Percentiles rank a stretch among this genome's conserved stretches.
phyloP scores from a whole-genome alignment of 192 early-diverging fungal genomes.

The Lobulomyces angularis region DNA sequence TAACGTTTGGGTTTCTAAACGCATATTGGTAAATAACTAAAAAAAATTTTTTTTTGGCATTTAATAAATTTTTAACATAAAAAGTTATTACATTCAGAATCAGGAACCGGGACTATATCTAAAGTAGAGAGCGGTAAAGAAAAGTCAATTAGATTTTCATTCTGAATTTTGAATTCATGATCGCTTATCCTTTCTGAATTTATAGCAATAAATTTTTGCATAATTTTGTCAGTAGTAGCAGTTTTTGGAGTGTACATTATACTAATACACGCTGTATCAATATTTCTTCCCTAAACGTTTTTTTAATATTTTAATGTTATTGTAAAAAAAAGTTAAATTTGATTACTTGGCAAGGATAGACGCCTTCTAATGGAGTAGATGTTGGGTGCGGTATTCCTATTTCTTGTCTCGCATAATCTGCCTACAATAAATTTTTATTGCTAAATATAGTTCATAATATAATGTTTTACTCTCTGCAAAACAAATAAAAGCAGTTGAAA shows the following conservation, averaged over 20 bases:
- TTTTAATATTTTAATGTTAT: no score
- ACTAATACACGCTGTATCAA: neutral
- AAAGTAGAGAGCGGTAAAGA: slow-evolving; percentile 1
- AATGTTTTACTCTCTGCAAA: no score
- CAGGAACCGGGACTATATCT: slow-evolving; percentile 10
- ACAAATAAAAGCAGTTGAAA: slow-evolving; percentile 55
- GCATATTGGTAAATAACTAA: slow-evolving; percentile 52
- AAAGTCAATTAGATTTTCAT: slow-evolving; percentile 17
- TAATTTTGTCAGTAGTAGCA: slow-evolving; percentile 14
- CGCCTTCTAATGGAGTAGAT: slow-evolving; percentile 8
- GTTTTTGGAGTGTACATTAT: slow-evolving; percentile 13
- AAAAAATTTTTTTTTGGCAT: slow-evolving; percentile 10
- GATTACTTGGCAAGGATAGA: slow-evolving; percentile 5
- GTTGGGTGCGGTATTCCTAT: slow-evolving; percentile 16
- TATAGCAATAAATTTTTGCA: slow-evolving; percentile 23
- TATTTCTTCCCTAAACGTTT: neutral
- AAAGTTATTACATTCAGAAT: slow-evolving; percentile 1
- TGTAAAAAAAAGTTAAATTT: neutral
- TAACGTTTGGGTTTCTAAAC: slow-evolving; percentile 51
- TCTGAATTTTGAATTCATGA: slow-evolving; percentile 15
- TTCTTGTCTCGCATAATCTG: slow-evolving; percentile 27
- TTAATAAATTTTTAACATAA: slow-evolving; percentile 11
- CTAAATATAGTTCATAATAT: slow-evolving; percentile 1
- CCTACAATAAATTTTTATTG: no score
- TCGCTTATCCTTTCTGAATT: slow-evolving; percentile 25